phyloP scores from a whole-genome alignment of 2,329 filamentous ascomycete genomes.

The Botrytis aclada region DNA sequence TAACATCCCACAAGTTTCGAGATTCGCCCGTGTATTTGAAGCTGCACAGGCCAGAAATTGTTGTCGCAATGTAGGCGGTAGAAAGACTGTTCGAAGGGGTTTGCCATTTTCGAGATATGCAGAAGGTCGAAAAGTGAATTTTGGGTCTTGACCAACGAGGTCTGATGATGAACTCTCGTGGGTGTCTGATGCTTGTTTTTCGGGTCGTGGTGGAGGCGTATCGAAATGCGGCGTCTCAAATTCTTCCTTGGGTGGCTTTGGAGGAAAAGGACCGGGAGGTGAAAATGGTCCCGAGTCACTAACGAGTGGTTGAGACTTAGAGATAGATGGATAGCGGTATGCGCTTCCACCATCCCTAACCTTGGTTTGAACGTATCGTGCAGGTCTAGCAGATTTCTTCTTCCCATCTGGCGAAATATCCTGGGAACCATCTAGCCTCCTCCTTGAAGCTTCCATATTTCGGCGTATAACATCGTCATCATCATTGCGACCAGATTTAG shows the following conservation, averaged over 20 bases:
- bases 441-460: slow-evolving; percentile 50
- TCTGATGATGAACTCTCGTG: slow-evolving; percentile 5
- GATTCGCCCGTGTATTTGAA: slow-evolving; percentile 72
- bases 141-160: slow-evolving; percentile 20
- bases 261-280: slow-evolving; percentile 25
- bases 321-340: slow-evolving; percentile 58
- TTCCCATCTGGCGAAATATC: slow-evolving; percentile 29
- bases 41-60: slow-evolving; percentile 72
- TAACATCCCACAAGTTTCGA: slow-evolving; percentile 94
- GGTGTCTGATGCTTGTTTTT: slow-evolving; percentile 25
- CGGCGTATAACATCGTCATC: slow-evolving; percentile 46
- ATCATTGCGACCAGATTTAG: slow-evolving; percentile 35
- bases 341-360: slow-evolving; percentile 29
- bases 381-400: slow-evolving; percentile 34
- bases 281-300: slow-evolving; percentile 18
- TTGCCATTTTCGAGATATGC: slow-evolving; percentile 88
- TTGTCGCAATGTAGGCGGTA: slow-evolving; percentile 71
- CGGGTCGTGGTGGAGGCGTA: slow-evolving; percentile 26
- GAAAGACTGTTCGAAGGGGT: slow-evolving; percentile 81
- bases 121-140: slow-evolving; percentile 75
- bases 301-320: slow-evolving; percentile 48
- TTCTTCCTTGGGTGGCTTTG: slow-evolving; percentile 35
- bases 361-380: slow-evolving; percentile 24
- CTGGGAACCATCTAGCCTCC: slow-evolving; percentile 40
- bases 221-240: slow-evolving; percentile 18